phyloP scores from a whole-genome alignment of 768 basidiomycete genomes.

The Crucibulum laeve region DNA sequence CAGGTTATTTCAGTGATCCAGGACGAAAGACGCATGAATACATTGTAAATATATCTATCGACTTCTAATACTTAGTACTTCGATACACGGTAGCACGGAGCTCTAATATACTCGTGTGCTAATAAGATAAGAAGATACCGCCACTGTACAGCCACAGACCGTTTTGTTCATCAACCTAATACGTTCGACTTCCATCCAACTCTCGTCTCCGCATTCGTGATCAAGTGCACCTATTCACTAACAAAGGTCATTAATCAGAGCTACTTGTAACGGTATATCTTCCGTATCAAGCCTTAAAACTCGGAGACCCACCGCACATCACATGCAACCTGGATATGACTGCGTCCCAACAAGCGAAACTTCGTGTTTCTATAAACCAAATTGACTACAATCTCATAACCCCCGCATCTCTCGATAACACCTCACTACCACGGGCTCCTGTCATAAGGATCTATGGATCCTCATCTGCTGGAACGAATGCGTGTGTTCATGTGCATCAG shows the following conservation, averaged over 20 bases:
- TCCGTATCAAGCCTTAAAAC: too few species aligned
- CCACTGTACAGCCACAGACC: too few species aligned
- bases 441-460: slow-evolving; percentile 84
- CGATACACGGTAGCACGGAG: too few species aligned
- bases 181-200: too few species aligned
- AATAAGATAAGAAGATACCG: too few species aligned
- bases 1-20: slow-evolving; percentile 53
- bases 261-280: too few species aligned
- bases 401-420: slow-evolving; percentile 63
- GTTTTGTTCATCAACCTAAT: too few species aligned
- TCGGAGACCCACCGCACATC: background rate
- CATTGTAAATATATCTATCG: slow-evolving; percentile 14
- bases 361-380: slow-evolving; percentile 44
- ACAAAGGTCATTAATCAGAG: too few species aligned
- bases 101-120: too few species aligned
- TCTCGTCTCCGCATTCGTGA: too few species aligned
- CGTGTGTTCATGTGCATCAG: slow-evolving; percentile 90
- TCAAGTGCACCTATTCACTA: too few species aligned
- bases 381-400: slow-evolving; percentile 62
- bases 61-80: background rate
- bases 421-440: slow-evolving; percentile 62
- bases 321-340: background rate
- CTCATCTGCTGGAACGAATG: slow-evolving; percentile 69
- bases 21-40: slow-evolving; percentile 19
- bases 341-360: slow-evolving; percentile 12